phyloP scores from a whole-genome alignment of 306 rosid genomes.

The Luffa aegyptiaca region DNA sequence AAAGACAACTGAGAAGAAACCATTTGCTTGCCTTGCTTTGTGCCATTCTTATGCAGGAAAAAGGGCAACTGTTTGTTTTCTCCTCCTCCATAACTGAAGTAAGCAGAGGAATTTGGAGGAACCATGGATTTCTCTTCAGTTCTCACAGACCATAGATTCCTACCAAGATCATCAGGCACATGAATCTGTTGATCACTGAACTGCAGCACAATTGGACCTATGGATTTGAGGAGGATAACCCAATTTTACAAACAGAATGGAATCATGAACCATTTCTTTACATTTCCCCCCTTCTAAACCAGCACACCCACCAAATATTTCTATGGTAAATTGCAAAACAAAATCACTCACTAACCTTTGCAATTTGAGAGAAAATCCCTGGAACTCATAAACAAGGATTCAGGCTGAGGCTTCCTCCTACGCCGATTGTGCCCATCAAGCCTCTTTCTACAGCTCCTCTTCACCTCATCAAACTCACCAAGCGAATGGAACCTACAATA shows the following conservation, averaged over 20 bases:
- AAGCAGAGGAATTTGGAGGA: conserved; percentile 15
- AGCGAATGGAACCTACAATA: conserved; percentile 42
- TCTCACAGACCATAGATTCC: conserved; percentile 45
- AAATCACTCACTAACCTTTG: conserved; percentile 25
- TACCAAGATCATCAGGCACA: conserved; percentile 27
- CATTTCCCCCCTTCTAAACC: background rate
- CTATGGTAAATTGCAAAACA: background rate
- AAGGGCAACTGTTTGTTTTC: conserved; percentile 30
- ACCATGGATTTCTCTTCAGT: conserved; percentile 27
- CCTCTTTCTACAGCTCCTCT: conserved; percentile 61
- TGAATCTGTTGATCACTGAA: conserved; percentile 51
- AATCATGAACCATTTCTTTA: background rate
- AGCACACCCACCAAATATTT: background rate
- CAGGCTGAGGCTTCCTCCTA: conserved; percentile 50
- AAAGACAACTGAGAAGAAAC: conserved; percentile 12
- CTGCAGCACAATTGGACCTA: conserved; percentile 80
- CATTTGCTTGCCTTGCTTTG: conserved; percentile 20
- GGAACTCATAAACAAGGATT: conserved; percentile 25
- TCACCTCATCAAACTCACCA: conserved; percentile 58
- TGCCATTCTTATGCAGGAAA: conserved; percentile 29
- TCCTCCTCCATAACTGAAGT: conserved; percentile 21
- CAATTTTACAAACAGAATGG: background rate
- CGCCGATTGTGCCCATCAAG: conserved; percentile 63
- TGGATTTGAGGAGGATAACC: background rate
- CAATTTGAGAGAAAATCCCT: conserved; percentile 23